These are phyloP conservation scores for Trametes coccinea DNA, from an alignment of 768 basidiomycete species.

Conservation along the genomic window DNA sequence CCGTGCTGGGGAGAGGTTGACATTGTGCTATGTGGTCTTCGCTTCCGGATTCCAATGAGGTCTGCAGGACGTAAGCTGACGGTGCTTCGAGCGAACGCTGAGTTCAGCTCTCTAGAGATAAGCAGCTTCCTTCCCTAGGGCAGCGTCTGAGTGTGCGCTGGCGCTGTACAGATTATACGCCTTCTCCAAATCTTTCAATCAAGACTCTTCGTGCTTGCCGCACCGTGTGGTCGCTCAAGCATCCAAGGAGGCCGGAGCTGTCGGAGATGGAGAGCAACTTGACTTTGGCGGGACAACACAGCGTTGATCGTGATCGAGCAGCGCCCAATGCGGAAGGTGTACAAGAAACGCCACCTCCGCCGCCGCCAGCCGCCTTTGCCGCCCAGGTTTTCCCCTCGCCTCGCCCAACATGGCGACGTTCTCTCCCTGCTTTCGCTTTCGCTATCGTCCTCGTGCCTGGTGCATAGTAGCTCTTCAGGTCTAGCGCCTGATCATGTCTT, in stretches of 20 bases:
- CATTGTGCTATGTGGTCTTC: not conserved
- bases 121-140: not conserved
- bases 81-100: not conserved
- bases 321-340: conserved; percentile 7
- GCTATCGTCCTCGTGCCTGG: conserved; percentile 1
- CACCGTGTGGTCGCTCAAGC: no score
- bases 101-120: not conserved
- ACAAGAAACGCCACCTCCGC: conserved; percentile 9
- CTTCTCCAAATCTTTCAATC: no score
- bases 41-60: not conserved
- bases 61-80: not conserved
- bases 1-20: conserved; percentile 10
- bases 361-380: not conserved
- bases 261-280: not conserved
- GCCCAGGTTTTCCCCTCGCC: not conserved
- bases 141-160: no score
- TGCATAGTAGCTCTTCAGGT: not conserved
- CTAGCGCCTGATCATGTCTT: not conserved
- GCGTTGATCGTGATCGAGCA: conserved; percentile 5
- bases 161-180: no score
- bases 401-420: no score
- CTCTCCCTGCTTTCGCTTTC: not conserved
- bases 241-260: not conserved
- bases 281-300: not conserved
- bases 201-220: no score